phyloP scores from a whole-genome alignment of 176 grass and related monocot species.

The Luzula sylvatica region DNA sequence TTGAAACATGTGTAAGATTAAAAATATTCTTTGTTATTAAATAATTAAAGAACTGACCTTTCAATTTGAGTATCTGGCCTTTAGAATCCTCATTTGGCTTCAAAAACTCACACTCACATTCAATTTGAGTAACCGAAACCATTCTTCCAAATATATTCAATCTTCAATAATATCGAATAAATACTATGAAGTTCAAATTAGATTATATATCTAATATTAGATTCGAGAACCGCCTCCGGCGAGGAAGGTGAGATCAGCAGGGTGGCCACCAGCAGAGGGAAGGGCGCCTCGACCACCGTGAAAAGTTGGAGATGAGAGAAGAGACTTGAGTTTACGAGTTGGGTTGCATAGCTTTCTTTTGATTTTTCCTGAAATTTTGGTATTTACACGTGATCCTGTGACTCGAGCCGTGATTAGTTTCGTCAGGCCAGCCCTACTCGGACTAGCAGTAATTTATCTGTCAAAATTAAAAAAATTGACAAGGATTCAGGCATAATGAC shows the following conservation, averaged over 20 bases:
- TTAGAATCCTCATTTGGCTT: too few relatives aligned
- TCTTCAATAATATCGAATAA: conserved; percentile 18
- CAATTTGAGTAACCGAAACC: conserved; percentile 37
- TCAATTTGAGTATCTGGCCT: too few relatives aligned
- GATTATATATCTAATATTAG: too few relatives aligned
- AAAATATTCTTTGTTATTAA: too few relatives aligned
- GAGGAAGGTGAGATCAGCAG: conserved; percentile 71
- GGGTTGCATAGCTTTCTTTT: conserved; percentile 25
- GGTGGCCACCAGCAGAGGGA: conserved; percentile 86
- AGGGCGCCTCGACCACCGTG: conserved; percentile 81
- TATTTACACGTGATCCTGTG: conserved; percentile 39
- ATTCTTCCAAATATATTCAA: conserved; percentile 31
- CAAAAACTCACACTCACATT: conserved; percentile 24
- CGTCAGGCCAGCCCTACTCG: conserved; percentile 57
- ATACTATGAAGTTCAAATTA: conserved; percentile 25
- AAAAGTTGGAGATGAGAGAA: conserved; percentile 77
- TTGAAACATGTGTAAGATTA: too few relatives aligned
- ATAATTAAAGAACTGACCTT: too few relatives aligned
- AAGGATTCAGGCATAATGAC: too few relatives aligned
- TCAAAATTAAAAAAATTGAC: too few relatives aligned
- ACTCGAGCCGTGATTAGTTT: conserved; percentile 63
- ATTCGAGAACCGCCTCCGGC: conserved; percentile 60
- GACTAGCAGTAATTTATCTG: too few relatives aligned
- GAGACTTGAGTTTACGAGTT: conserved; percentile 81
- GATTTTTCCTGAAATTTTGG: conserved; percentile 44